Evolutionary conservation across 1,284 basidiomycete genomes (phyloP), one percentile per base, ranked within the genome.

Genomic region (Irpex rosettiformis): DNA sequence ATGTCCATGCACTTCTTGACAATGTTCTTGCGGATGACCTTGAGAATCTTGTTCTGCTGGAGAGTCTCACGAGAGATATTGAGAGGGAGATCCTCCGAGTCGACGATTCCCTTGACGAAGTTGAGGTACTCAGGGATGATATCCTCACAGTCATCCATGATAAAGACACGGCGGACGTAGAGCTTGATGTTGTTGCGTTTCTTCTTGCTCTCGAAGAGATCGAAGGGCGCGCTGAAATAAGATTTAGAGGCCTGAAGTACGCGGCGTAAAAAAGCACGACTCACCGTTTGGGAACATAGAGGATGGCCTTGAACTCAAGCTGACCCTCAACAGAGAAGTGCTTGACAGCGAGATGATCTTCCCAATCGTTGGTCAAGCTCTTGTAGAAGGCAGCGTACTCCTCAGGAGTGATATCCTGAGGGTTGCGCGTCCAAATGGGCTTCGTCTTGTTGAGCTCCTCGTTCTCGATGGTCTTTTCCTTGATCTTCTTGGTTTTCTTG

Each of bases 171-270:
- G 81, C 97, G 95, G 69, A 99, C 97, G 77, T 99, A 99, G 75
- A 99, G 94, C 84, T 99, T 99, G 86, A 99, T 98, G 91, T 98
- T 99, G 88, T 98, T 98, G 73, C 96, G 93, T 89, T 99, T 99
- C 93, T 99, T 99, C 92, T 99, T 99, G 67, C 92, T 93, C 84
- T 99, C 97, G 79, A 99, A 99, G 76, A 99, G 89, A 73, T 99
- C 97, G 77, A 99, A 99, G 58, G 96, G 95, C 49, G 95, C 95
- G 64, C 93, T 94, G 58, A 0, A 56, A 47, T 5, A 18, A 7
- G 5, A 2, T 21, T 61, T n/a, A 52, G 3, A 56, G 11, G 11
- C 21, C 2, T 28, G 25, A 7, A 27, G 22, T 18, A 40, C 48
- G 21, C 3, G 27, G 24, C 8, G 30, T 5, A 16, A 33, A 48